Conservation (phyloP, 169 alveolate genomes). For the Babesia caballi region DNA sequence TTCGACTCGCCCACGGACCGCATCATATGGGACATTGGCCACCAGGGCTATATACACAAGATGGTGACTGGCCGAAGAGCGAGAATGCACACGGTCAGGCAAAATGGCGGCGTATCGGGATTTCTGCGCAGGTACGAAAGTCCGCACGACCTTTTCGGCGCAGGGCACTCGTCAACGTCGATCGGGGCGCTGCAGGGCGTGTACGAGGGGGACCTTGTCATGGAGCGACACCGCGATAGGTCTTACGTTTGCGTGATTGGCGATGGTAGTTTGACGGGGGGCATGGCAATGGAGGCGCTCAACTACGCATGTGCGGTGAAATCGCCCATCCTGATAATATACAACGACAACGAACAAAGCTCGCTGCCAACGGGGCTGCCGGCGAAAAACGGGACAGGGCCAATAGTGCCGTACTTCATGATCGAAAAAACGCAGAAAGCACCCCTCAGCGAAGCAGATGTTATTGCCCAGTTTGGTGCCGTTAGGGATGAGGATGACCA, state of each 20-base stretch:
- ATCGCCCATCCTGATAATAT: conserved; percentile 78
- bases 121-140: conserved; percentile 79
- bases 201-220: conserved; percentile 22
- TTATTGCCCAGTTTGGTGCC: conserved; percentile 19
- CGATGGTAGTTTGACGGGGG: conserved; percentile 88
- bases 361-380: conserved; percentile 80
- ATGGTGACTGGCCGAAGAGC: conserved; percentile 85
- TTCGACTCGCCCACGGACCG: conserved; percentile 82
- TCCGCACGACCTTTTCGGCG: conserved; percentile 83
- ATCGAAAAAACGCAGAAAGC: conserved; percentile 2
- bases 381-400: conserved; percentile 58
- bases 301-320: conserved; percentile 76
- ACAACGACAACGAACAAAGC: conserved; percentile 84
- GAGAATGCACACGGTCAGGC: conserved; percentile 76
- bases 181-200: conserved; percentile 83
- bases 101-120: conserved; percentile 81
- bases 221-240: conserved; percentile 5
- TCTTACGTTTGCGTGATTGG: conserved; percentile 81
- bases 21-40: conserved; percentile 83
- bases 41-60: conserved; percentile 84
- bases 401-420: conserved; percentile 62
- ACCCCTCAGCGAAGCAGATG: conserved; percentile 26
- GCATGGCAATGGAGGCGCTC: conserved; percentile 87
- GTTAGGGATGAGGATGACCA: neutral
- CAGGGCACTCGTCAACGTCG: conserved; percentile 88